phyloP scores from a whole-genome alignment of 2,329 filamentous ascomycete species.

The Arachnomyces sp. region DNA sequence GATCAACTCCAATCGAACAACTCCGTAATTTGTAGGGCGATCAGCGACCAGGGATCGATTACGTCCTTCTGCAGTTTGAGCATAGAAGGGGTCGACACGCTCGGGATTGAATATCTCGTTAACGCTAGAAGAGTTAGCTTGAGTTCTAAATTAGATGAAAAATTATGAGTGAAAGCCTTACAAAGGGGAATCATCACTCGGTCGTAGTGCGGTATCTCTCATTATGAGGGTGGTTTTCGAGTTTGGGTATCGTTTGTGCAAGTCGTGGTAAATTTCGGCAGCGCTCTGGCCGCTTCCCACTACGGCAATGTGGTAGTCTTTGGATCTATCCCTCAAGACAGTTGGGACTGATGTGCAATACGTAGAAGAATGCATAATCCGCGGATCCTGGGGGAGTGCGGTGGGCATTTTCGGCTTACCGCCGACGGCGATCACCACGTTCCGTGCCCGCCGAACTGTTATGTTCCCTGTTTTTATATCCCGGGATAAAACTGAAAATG shows the following conservation, averaged over 20 bases:
- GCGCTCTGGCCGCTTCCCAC: constrained; percentile 87
- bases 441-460: constrained; percentile 34
- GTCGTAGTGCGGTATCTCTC: constrained; percentile 72
- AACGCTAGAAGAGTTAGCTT: constrained; percentile 49
- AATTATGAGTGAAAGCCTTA: constrained; percentile 43
- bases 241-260: constrained; percentile 76
- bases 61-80: constrained; percentile 57
- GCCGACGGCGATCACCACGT: constrained; percentile 59
- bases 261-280: constrained; percentile 89
- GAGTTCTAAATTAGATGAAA: not conserved
- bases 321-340: constrained; percentile 31
- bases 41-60: constrained; percentile 57
- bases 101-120: constrained; percentile 95
- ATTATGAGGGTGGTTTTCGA: constrained; percentile 71
- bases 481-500: constrained; percentile 61
- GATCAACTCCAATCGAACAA: constrained; percentile 83
- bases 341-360: constrained; percentile 51
- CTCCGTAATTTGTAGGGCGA: constrained; percentile 85
- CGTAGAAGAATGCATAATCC: constrained; percentile 80
- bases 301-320: constrained; percentile 66
- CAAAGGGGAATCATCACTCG: constrained; percentile 95
- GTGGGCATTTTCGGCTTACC: constrained; percentile 64
- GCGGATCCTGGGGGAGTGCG: constrained; percentile 59
- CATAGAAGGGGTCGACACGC: constrained; percentile 69
- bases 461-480: constrained; percentile 45